Evolutionary conservation across 768 basidiomycete genomes (phyloP).

Genomic region (Candolleomyces aberdarensis): DNA sequence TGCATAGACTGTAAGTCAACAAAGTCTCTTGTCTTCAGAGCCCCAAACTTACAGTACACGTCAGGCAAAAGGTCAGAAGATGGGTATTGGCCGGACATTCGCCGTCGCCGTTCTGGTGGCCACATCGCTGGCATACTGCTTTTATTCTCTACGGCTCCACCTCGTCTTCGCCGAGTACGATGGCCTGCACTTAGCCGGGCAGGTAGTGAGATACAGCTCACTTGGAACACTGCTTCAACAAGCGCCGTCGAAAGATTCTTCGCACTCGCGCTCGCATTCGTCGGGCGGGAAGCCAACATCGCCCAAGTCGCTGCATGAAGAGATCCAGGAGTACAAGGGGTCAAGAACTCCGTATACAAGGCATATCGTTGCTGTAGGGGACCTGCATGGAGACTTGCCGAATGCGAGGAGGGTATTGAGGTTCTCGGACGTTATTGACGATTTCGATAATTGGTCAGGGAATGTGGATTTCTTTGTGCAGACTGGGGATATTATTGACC

Average conservation of each 20-base stretch:
- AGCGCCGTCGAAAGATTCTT: neutral
- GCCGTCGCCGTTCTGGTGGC: neutral
- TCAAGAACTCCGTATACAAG: constrained; percentile 34
- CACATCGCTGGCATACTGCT: neutral
- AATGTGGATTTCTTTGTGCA: constrained; percentile 86
- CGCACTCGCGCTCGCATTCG: neutral
- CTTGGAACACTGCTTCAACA: no score
- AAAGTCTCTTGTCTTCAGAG: no score
- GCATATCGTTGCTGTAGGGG: constrained; percentile 85
- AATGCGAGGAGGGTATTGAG: constrained; percentile 80
- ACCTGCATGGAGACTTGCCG: constrained; percentile 84
- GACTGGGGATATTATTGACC: constrained; percentile 93
- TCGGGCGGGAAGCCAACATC: neutral
- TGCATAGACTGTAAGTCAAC: no score
- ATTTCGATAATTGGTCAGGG: constrained; percentile 75
- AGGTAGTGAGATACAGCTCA: neutral
- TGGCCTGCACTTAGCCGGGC: neutral
- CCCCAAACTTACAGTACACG: no score
- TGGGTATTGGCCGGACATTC: neutral
- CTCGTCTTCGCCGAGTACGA: neutral
- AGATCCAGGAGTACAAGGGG: constrained; percentile 1
- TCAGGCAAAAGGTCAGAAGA: neutral
- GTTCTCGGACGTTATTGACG: constrained; percentile 76
- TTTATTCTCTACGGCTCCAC: neutral
- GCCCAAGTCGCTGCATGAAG: neutral